Evolutionary conservation across 352 stramenopile species (phyloP), one percentile per base, ranked within the genome.

Genomic region (Hyaloperonospora arabidopsidis): DNA sequence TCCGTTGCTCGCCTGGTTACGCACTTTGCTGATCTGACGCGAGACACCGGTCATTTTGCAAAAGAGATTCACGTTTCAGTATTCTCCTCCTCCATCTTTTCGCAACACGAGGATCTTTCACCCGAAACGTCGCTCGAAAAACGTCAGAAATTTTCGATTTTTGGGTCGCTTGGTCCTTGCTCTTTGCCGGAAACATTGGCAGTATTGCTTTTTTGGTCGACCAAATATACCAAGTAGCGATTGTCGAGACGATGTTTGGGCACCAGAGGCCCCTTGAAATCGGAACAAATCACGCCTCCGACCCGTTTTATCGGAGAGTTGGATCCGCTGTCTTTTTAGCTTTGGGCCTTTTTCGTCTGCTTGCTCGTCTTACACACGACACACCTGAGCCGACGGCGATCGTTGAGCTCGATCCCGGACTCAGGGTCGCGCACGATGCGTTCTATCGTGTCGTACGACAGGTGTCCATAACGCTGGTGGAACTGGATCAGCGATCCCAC

Each of bases 41-140:
- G 32, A 46, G 7, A 76, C 53, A 2, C 63, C 67, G 0, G 23
- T 58, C 14, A n/a, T 0, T 1, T 45, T 11, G 29, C 67, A 70
- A 23, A 70, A 65, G 1, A 70, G 38, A 5, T 67, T 60, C 0
- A 68, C 38, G 21, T 61, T 71, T 1, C 15, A 6, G 45, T 74
- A 74, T 45, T 72, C 60, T 0, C 41, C 63, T 0, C 67, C 57
- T 0, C 63, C 45, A 28, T 74, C 55, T 1, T 48, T 64, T 4
- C 55, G 43, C 7, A 68, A 13, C 1, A 56, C 44, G 14, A 58
- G 41, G 5, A 61, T 25, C 1, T 32, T 36, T 19, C 40, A 63
- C 5, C 32, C 13, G 23, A 64, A 68, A 5, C 23, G 18, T 21
- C 49, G 53, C 28, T 68, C 51, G 21, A 8, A 29, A 58, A 68